These are phyloP conservation scores for Gnaphalium uliginosum DNA, from an alignment of 129 eudicot species.

Conservation along the genomic window DNA sequence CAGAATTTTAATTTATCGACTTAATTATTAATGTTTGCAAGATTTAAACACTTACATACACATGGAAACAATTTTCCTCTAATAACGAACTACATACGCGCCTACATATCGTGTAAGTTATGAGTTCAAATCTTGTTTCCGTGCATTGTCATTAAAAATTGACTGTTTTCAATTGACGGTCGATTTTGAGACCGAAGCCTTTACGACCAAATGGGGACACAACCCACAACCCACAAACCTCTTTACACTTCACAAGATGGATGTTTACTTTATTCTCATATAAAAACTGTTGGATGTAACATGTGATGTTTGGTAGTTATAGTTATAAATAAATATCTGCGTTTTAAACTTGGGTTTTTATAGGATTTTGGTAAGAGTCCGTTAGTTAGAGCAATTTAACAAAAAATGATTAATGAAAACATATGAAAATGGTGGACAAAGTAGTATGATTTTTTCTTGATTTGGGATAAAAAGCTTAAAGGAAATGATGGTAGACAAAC, in stretches of 20 bases:
- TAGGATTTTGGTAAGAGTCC: too few species aligned
- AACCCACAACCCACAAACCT: not conserved
- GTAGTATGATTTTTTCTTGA: slow-evolving; percentile 1
- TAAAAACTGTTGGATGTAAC: slow-evolving; percentile 1
- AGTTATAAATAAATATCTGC: not conserved
- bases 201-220: not conserved
- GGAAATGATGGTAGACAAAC: slow-evolving; percentile 15
- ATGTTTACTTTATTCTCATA: not conserved
- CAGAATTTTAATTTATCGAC: not conserved
- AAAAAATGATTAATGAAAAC: too few species aligned
- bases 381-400: too few species aligned
- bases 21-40: too few species aligned
- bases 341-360: too few species aligned
- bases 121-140: not conserved
- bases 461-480: slow-evolving; percentile 5
- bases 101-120: too few species aligned
- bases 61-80: too few species aligned
- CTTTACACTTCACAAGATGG: not conserved
- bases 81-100: too few species aligned
- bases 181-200: not conserved
- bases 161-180: not conserved
- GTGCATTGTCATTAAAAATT: not conserved
- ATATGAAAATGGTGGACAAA: too few species aligned
- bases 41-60: too few species aligned
- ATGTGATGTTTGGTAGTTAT: slow-evolving; percentile 8